phyloP scores from a whole-genome alignment of 2,329 filamentous ascomycete species.

The Pseudogymnoascus sp. region DNA sequence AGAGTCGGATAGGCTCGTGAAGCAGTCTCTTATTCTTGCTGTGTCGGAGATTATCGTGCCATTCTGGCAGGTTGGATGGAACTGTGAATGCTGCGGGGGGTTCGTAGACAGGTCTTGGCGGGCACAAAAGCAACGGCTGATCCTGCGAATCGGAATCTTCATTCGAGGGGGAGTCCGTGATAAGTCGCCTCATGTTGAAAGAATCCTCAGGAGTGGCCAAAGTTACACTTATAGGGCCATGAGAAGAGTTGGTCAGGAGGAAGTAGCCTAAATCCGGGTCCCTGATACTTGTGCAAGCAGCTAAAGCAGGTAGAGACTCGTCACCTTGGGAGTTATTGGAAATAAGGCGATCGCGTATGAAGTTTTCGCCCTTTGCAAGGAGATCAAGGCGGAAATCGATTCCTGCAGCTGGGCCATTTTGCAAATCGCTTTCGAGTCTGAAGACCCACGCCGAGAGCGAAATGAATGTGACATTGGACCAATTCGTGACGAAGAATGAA shows the following conservation, averaged over 20 bases:
- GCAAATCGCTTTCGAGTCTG: constrained; percentile 52
- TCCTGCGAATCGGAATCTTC: constrained; percentile 37
- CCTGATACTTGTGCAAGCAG: constrained; percentile 44
- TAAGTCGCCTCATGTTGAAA: constrained; percentile 37
- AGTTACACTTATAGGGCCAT: constrained; percentile 48
- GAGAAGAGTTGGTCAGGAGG: constrained; percentile 49
- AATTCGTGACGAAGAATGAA: constrained; percentile 54
- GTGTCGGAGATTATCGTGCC: constrained; percentile 49
- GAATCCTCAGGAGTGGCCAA: constrained; percentile 51
- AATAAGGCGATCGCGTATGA: constrained; percentile 48
- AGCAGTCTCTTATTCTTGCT: constrained; percentile 53
- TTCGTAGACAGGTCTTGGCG: constrained; percentile 59
- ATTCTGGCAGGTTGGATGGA: constrained; percentile 44
- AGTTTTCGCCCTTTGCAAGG: constrained; percentile 49
- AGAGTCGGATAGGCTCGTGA: constrained; percentile 60
- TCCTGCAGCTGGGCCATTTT: constrained; percentile 46
- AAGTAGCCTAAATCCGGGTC: constrained; percentile 59
- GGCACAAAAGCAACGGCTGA: constrained; percentile 45
- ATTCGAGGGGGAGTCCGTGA: constrained; percentile 36
- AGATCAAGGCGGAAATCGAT: constrained; percentile 54
- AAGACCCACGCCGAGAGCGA: constrained; percentile 57
- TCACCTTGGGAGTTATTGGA: constrained; percentile 41
- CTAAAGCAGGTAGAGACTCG: constrained; percentile 38
- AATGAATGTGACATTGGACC: constrained; percentile 50
- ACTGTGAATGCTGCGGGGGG: constrained; percentile 53